Evolutionary conservation across 2,329 filamentous ascomycete genomes (phyloP), one percentile per base, ranked within the genome.

Genomic region (Dactylellina drechsleri): DNA sequence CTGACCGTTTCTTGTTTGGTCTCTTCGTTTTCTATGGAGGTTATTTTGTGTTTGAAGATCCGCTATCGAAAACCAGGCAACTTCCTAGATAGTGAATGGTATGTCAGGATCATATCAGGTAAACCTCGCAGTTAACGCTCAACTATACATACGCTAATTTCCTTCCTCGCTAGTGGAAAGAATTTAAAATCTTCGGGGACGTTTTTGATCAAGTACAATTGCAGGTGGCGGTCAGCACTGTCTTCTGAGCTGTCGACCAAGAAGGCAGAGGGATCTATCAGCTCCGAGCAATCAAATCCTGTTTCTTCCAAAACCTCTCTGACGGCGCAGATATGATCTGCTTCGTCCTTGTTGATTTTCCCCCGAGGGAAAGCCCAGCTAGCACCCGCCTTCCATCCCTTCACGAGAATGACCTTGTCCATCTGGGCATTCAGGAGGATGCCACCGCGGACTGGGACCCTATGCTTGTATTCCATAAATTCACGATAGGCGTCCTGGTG

Each of bases 271-370:
- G 90, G 88, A 40, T 77, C 76, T 15, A 97, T 89, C 52, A 98
- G 83, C 2, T 91, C 92, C 23, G 93, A 91, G 61, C 97, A 85
- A 81, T 99, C 92, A 79, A 92, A 92, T 0, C 95, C 95, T 0
- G 95, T 99, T 83, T 99, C 95, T 82, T 99, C 95, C 80, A 93
- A 95, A 3, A 97, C 94, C 80, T 99, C 95, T 60, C 95, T 89
- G 60, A 97, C 87, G 23, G 96, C 95, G 82, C 96, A 99, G 80
- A 95, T 93, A 66, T 98, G 83, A 80, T 99, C 94, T 73, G 92
- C 89, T 82, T 99, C 95, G 79, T 96, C 92, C 83, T 97, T 96
- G 84, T 97, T 97, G 83, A 99, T 98, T 84, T 99, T 99, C 45
- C 95, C 96, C 59, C 94, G 85, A 0, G 95, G 95, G 72, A 99